Evolutionary conservation across 441 rosid genomes (phyloP).

Genomic region (Pelargonium australe): DNA sequence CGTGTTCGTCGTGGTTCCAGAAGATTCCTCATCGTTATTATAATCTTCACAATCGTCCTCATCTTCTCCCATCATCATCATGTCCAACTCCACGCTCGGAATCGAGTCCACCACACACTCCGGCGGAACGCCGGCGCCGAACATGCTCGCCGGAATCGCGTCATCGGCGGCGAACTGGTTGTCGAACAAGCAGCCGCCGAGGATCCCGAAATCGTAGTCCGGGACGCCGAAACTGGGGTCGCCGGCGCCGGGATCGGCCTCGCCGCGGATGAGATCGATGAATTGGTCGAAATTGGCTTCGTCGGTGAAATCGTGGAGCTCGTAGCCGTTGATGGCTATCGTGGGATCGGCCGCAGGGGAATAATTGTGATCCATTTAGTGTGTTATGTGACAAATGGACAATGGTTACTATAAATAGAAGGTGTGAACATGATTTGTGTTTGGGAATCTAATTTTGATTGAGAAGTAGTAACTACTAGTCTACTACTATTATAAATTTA

Average conservation of each 20-base stretch:
- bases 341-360: background rate
- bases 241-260: constrained; percentile 25
- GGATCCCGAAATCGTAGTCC: constrained; percentile 23
- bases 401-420: background rate
- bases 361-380: background rate
- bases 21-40: constrained; percentile 37
- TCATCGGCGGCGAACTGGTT: constrained; percentile 25
- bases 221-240: constrained; percentile 14
- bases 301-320: constrained; percentile 41
- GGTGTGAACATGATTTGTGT: background rate
- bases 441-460: too few species aligned
- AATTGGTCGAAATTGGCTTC: constrained; percentile 54
- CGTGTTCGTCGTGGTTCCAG: constrained; percentile 37
- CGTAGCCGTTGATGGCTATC: constrained; percentile 11
- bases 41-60: constrained; percentile 22
- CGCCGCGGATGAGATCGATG: constrained; percentile 52
- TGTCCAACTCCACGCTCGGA: constrained; percentile 29
- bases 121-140: constrained; percentile 20
- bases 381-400: background rate
- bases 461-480: too few species aligned
- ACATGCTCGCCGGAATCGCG: constrained; percentile 28
- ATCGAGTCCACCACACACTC: constrained; percentile 28
- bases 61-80: constrained; percentile 18
- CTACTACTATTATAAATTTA: too few species aligned
- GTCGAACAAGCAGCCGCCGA: constrained; percentile 31